Evolutionary conservation across 2,329 filamentous ascomycete species (phyloP), one percentile per base, ranked within the genome.

Genomic region (Dactylellina cionopaga): DNA sequence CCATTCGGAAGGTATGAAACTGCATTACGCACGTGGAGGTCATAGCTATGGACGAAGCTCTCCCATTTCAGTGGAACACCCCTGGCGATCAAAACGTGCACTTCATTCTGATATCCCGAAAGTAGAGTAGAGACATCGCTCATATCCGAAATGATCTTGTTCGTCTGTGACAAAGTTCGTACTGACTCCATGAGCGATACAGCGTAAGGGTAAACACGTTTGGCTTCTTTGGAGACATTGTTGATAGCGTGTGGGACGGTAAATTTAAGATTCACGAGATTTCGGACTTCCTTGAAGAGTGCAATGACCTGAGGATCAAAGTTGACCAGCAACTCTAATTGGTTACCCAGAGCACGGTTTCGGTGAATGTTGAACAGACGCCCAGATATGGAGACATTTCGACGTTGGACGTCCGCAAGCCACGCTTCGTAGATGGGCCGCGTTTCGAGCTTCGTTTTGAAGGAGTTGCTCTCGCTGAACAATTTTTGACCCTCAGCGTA

Each of bases 121-220:
- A 99, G 85, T 19, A 99, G 84, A 51, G 96, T 89, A 0, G 92
- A 88, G 66, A 97, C 92, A 75, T 94, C 91, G 9, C 89, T 87
- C 91, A 99, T 94, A 60, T 90, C 87, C 15, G 88, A 84, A 70
- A 99, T 96, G 54, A 91, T 88, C 27, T 92, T 89, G 76, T 90
- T 89, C 0, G 92, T 97, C 81, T 98, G 94, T 1, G 92, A 87
- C 75, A 96, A 90, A 0, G 92, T 98, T 68, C 93, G 88, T n/a
- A 98, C 92, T 78, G 92, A 98, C 82, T 99, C 95, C 92, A 99
- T 99, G 76, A 99, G 83, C 78, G 93, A 98, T 75, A 99, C 93
- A 22, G 96, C 95, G 78, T 96, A 99, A 0, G 95, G 95, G 77
- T 99, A 99, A 2, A 99, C 95, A 58, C 95, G 88, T 81, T 97